Evolutionary conservation across 176 grass and related monocot species (phyloP), one percentile per base, ranked within the genome.

Genomic region (Coix lacrymajobi): DNA sequence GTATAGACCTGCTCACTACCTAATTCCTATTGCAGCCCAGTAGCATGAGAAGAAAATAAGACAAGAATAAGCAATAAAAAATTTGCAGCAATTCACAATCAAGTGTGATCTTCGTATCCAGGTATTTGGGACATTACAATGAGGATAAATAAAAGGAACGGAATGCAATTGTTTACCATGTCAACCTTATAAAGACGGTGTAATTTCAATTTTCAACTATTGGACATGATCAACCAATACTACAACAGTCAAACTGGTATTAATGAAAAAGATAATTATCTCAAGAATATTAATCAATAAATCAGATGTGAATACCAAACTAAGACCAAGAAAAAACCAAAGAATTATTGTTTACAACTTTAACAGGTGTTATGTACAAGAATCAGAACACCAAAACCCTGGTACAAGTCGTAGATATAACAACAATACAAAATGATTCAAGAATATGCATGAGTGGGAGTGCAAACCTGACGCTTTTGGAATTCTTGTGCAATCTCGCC

Each of bases 401-500:
- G 1, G 26, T 5, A 66, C 51, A 62, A 71, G 62, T 60, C 60
- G 3, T 22, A 32, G 4, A 46, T 60, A 44, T 68, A 46, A 76
- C 46, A 77, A 40, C 14, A 45, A 75, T 49, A 63, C 5, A 71
- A 56, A 69, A 62, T 1, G 32, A 28, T 3, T 31, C 1, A 62
- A 30, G 12, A 25, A 43, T 37, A n/a, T 71, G 66, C 15, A 71
- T 75, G 67, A 79, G 41, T 57, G 44, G 76, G 73, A 62, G 40
- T 31, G 12, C 31, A 87, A 87, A 96, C 96, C 93, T 99, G 96
- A 4, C 91, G 89, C 75, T 99, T 99, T 87, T 93, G 91, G 83
- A 99, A 99, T 75, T 99, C 93, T 62, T 94, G 91, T 41, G 96
- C 87, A 77, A 99, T 96, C 85, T 99, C 96, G 7, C 96, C 96